phyloP scores from a whole-genome alignment of 371 early-diverging fungal genomes.

The Blastocladiella emersonii region DNA sequence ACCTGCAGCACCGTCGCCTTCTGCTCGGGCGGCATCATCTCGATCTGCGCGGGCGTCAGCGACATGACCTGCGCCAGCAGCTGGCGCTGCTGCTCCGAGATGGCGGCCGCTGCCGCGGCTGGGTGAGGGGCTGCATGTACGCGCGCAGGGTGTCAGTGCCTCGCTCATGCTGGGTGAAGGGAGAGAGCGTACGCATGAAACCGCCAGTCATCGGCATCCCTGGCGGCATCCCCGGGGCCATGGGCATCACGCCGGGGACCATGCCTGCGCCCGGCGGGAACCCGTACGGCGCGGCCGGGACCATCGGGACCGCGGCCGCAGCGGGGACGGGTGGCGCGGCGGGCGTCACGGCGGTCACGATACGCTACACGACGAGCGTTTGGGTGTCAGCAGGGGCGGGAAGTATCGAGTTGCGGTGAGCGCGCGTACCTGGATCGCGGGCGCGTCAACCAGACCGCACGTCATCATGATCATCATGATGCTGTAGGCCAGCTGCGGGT shows the following conservation, averaged over 20 bases:
- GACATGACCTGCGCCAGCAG: constrained; percentile 37
- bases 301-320: no score
- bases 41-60: constrained; percentile 42
- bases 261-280: constrained; percentile 4
- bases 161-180: not conserved
- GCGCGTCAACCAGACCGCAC: constrained; percentile 70
- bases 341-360: not conserved
- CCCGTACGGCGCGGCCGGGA: not conserved
- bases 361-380: not conserved
- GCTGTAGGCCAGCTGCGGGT: constrained; percentile 77
- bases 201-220: no score
- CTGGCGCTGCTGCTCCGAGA: constrained; percentile 36
- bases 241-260: not conserved
- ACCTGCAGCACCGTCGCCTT: not conserved
- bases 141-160: no score
- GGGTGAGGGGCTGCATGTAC: not conserved
- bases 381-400: not conserved
- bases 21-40: constrained; percentile 38
- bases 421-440: constrained; percentile 45
- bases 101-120: not conserved
- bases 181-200: not conserved
- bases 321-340: not conserved
- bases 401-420: not conserved
- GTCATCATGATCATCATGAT: constrained; percentile 70
- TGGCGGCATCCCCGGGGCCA: not conserved